Evolutionary conservation across 257 asterid species (phyloP), one percentile per base, ranked within the genome.

Genomic region (Orobanche coerulescens): DNA sequence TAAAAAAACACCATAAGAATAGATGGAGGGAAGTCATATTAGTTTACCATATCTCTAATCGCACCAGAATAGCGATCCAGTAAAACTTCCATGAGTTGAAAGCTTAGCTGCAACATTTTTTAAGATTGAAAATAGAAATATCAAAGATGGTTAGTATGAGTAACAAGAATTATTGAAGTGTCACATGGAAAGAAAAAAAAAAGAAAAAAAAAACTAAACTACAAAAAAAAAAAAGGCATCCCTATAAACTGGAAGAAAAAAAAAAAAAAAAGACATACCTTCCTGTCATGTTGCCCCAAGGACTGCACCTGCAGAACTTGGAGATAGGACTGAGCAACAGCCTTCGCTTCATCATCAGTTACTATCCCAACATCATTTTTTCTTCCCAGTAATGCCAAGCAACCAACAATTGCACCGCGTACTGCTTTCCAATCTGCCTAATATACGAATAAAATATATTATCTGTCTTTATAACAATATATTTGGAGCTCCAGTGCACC

Each of bases 371-470:
- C 84, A 70, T 73, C 82, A 66, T 0, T 62, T 81, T 78, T 83
- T 79, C 97, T 86, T 81, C 82, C 78, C 80, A 84, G 58, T 61
- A 93, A 76, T 19, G 95, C 94, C 82, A 93, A 78, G 73, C 96
- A 93, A 72, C 98, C 98, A 26, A 89, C 88, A 74, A 89, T 64
- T 64, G 98, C 97, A 75, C 98, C 98, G 61, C 79, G 92, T 70
- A 86, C 61, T 15, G 98, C 96, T 81, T 70, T 89, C 98, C 98
- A 93, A 69, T 93, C 98, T 78, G 83, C 96, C 98, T 93, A 90
- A 75, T 68, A 71, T 66, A 53, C 49, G n/a, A n/a, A 64, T 26
- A 25, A 49, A 47, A 55, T 48, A 69, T 51, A 74, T 78, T 71
- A 82, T 76, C 71, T 39, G 53, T 72, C 61, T 72, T 58, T 16